Base-by-base conservation (phyloP, 2,329 filamentous ascomycete genomes). In the Fusarium torreyae region DNA sequence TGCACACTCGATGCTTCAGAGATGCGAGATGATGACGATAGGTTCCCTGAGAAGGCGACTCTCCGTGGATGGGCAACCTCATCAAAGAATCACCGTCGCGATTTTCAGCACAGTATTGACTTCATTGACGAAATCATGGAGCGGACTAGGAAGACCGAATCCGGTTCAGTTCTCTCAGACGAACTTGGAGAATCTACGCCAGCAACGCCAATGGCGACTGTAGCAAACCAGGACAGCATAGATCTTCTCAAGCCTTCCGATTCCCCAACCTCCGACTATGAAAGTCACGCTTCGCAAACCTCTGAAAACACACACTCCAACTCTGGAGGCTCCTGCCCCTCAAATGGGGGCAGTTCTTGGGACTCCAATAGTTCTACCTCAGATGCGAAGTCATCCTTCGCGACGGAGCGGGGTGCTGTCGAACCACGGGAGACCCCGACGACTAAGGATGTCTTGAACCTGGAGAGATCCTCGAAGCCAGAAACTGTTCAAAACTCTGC, bases 81-180 rank as follows among this genome's bases (percentile, higher is more conserved):
- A 10, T 40, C 40, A n/a, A 46, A 28, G 42, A 6, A 24, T 14
- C 49, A 59, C 24, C 26, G 28, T 14, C 11, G 3, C 20, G 42
- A 55, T 22, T 59, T 40, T 9, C 20, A 4, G 7, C 26, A 20
- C 8, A 55, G 34, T 13, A 24, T 36, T n/a, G 11, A 33, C 11
- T 55, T 59, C 11, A 42, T 59, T 17, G 50, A 42, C 7, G 42
- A 54, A 13, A 33, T 57, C 22, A 15, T 24, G 7, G 22, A 17
- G 20, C 17, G 26, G 18, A 22, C 20, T 20, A 11, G 13, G 39
- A 18, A 40, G 18, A 14, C 20, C 6, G 20, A 20, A 22, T 13
- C 18, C 18, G 14, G 7, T 18, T 22, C 39, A 18, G 39, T 18
- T 14, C 39, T 40, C 39, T 40, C 39, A 20, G 39, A 22, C 22